phyloP scores from a whole-genome alignment of 179 eudicot genomes.

The Sideroxylon spinosum region DNA sequence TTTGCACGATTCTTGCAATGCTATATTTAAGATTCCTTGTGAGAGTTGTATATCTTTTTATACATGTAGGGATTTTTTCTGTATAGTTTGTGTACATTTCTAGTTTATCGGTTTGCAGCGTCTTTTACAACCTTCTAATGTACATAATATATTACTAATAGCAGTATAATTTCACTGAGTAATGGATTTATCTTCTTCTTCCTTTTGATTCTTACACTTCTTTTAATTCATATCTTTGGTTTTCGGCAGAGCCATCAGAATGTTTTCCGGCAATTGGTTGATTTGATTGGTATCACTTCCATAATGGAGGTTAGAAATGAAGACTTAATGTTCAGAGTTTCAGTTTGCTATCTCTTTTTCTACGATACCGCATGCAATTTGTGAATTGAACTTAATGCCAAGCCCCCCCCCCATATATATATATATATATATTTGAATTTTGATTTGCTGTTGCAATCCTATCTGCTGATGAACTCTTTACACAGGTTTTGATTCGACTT shows the following conservation, averaged over 20 bases:
- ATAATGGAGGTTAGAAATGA: slow-evolving; percentile 79
- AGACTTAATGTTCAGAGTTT: not conserved
- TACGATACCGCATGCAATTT: not conserved
- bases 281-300: slow-evolving; percentile 94
- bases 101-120: too few relatives aligned
- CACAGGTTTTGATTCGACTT: slow-evolving; percentile 89
- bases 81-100: too few relatives aligned
- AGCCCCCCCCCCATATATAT: not conserved
- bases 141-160: too few relatives aligned
- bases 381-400: not conserved
- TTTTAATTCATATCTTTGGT: slow-evolving; percentile 2
- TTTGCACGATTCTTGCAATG: too few relatives aligned
- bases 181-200: not conserved
- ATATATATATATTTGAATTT: not conserved
- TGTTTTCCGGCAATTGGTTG: slow-evolving; percentile 79
- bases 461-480: slow-evolving; percentile 12
- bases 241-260: slow-evolving; percentile 70
- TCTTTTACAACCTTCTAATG: too few relatives aligned
- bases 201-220: not conserved
- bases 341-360: not conserved
- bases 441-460: slow-evolving; percentile 10
- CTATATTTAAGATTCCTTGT: too few relatives aligned
- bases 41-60: too few relatives aligned
- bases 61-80: too few relatives aligned
- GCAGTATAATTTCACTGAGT: too few relatives aligned